Evolutionary conservation across 1,284 basidiomycete species (phyloP).

Genomic region (Rhodofomes roseus): DNA sequence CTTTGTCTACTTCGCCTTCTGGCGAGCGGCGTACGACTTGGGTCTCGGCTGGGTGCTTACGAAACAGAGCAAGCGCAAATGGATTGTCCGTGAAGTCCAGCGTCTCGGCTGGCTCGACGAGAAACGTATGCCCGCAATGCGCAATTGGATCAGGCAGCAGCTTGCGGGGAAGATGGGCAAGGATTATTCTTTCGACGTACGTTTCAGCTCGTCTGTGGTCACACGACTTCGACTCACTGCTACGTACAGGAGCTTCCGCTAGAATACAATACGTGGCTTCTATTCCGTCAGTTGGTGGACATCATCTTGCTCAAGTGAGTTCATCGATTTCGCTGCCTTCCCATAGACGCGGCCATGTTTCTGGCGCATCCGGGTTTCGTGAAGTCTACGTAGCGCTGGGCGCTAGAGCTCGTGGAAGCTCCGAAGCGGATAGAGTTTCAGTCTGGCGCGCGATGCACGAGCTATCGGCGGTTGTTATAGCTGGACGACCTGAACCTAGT

Average conservation of each 20-base stretch:
- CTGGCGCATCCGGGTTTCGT: not conserved
- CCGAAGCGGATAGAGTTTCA: not conserved
- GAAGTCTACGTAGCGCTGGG: not conserved
- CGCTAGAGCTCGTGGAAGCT: not conserved
- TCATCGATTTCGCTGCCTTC: slow-evolving; percentile 2
- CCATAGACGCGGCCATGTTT: not conserved
- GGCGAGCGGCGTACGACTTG: slow-evolving; percentile 89
- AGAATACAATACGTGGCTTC: slow-evolving; percentile 90
- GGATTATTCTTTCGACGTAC: slow-evolving; percentile 88
- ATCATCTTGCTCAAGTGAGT: slow-evolving; percentile 92
- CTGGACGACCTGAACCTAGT: not conserved
- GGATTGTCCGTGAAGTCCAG: slow-evolving; percentile 85
- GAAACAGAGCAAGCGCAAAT: slow-evolving; percentile 90
- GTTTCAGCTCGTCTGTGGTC: slow-evolving; percentile 25
- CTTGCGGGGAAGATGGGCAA: slow-evolving; percentile 92
- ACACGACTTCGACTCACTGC: slow-evolving; percentile 16
- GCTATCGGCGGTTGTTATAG: not conserved
- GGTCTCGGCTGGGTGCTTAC: slow-evolving; percentile 94
- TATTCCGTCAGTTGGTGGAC: slow-evolving; percentile 91
- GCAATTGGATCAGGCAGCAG: slow-evolving; percentile 84
- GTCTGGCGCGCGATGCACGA: not conserved
- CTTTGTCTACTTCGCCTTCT: slow-evolving; percentile 87
- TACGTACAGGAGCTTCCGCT: slow-evolving; percentile 62
- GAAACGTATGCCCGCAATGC: slow-evolving; percentile 55
- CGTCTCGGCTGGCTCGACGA: slow-evolving; percentile 86